Evolutionary conservation across 2,329 filamentous ascomycete genomes (phyloP), one percentile per base, ranked within the genome.

Genomic region (Cladosporium oxysporum): DNA sequence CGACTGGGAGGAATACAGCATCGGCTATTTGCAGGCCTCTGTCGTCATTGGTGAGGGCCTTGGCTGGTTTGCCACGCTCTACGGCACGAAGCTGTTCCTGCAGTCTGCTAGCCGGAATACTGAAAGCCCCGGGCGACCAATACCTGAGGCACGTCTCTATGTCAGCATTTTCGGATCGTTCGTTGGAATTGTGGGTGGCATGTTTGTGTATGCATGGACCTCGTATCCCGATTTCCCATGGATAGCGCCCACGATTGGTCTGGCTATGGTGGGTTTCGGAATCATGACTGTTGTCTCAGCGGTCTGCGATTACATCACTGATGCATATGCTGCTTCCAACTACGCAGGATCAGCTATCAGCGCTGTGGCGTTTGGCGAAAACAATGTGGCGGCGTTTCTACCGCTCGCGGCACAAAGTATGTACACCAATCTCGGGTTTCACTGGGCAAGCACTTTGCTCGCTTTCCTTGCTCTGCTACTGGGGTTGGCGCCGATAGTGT

Each of bases 141-240:
- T 79, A 26, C 81, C 81, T 0, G 82, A 84, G 71, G 80, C 80
- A 0, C 75, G 81, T 12, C 74, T 83, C 0, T 83, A 83, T 67
- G 71, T 82, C 50, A 77, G 74, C 59, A 76, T 82, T 12, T 74
- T 78, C 1, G 80, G 74, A 0, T 80, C 79, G 2, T 81, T 84
- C 53, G 33, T 83, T 31, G 81, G 81, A 2, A 78, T 84, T 41
- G 74, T 77, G 0, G 83, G 79, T 1, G 83, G 83, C 16, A 78
- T 85, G 74, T 84, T 85, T 67, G 76, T 79, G 35, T 85, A 84
- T 67, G 83, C 77, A 0, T 85, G 83, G 83, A 81, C 82, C 1
- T 76, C 78, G 1, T 82, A 78, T 52, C 69, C 80, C 0, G 62
- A 58, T 2, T 49, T 83, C 0, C 80, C 76, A 0, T 85, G 83